Conservation (phyloP, 768 basidiomycete species). For the Amanita molliuscula region DNA sequence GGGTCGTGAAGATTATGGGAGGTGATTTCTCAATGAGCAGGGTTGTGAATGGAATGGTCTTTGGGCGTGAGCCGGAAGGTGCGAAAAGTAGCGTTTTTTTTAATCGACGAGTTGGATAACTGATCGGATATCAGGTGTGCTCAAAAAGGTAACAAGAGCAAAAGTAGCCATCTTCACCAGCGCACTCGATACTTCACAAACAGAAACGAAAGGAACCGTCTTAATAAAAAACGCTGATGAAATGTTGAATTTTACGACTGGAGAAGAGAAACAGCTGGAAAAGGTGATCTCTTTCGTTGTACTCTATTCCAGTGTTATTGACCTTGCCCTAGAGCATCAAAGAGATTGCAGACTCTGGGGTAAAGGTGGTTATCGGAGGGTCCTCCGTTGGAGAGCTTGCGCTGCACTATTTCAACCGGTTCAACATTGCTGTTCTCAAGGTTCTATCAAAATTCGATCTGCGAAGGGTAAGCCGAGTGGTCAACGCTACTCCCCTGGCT, state of each 20-base stretch:
- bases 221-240: constrained; percentile 92
- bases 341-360: constrained; percentile 93
- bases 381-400: constrained; percentile 92
- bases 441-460: constrained; percentile 98
- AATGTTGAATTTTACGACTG: constrained; percentile 92
- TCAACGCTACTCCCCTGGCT: constrained; percentile 92
- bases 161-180: constrained; percentile 97
- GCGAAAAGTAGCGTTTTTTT: constrained; percentile 10
- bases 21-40: constrained; percentile 75
- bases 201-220: constrained; percentile 98
- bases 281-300: constrained; percentile 35
- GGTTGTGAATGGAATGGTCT: constrained; percentile 97
- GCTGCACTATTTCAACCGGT: constrained; percentile 90
- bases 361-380: constrained; percentile 90
- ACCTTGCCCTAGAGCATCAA: constrained; percentile 65
- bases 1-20: constrained; percentile 98
- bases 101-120: not conserved
- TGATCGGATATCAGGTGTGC: constrained; percentile 39
- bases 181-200: constrained; percentile 88
- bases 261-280: constrained; percentile 95
- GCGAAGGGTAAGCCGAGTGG: constrained; percentile 87
- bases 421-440: constrained; percentile 91
- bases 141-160: constrained; percentile 76
- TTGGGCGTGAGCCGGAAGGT: constrained; percentile 94
- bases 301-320: not conserved